Evolutionary conservation across 805 yeast species (phyloP), one percentile per base, ranked within the genome.

Genomic region (Yamadazyma nakazawae): DNA sequence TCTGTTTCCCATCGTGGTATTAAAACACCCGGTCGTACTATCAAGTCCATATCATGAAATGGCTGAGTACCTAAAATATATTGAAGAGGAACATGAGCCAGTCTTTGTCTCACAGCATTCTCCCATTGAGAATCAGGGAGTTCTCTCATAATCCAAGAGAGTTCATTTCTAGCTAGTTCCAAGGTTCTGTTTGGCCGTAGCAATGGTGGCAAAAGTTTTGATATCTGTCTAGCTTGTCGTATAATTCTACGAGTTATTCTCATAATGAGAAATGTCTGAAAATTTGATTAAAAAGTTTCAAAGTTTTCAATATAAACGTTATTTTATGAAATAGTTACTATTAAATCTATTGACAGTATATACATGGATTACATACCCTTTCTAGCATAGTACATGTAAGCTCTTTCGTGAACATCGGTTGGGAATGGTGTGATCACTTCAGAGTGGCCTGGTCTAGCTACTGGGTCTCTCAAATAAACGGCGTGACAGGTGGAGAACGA

Each of bases 1-100:
- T 92, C 98, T 0, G 99, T 92, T 60, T 92, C 99, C 85, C 92
- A 83, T 42, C 99, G 67, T 0, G 99, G 98, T 24, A 92, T 91
- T 49, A 92, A 67, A 1, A 89, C 97, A 0, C 81, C 81, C 1
- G 68, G 69, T 25, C 63, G 56, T 56, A 96, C 88, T 21, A 56
- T 47, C 3, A 92, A 74, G 11, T 78, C 79, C 41, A 92, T 59
- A 1, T 61, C 57, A 0, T 94, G 96, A 69, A 92, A 92, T 1
- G 98, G 98, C 64, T 91, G 97, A 0, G 81, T 66, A 0, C 94
- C 90, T 9, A 92, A 67, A 10, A 92, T 79, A 62, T 92, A 91
- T 62, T 92, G 98, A 36, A 92, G 63, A 0, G 99, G 98, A 8
- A 74, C 78, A 4, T 73, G 69, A 11, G 61, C 59, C 1, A 79